Evolutionary conservation across 1,284 basidiomycete genomes (phyloP), one percentile per base, ranked within the genome.

Genomic region (Peniophora sp.): DNA sequence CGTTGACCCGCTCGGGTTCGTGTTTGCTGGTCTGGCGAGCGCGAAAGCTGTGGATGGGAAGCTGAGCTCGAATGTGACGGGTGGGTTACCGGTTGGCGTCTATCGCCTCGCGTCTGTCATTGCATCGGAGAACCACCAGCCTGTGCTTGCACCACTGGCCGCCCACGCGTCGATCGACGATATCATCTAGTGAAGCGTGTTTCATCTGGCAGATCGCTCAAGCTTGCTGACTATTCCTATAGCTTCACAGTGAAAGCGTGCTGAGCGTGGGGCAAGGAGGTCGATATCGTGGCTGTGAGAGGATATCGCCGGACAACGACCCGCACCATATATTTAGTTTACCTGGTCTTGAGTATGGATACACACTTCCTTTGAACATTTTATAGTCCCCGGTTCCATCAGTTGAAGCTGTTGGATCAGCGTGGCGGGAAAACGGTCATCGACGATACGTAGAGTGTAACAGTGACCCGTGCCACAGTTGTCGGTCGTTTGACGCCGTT

Each of bases 1-100:
- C n/a, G 64, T 68, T n/a, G 69, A 83, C 63, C 75, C 81, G 8
- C 68, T 59, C 39, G 60, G 58, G 36, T 81, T 81, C 60, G 72
- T 69, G 3, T 85, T 83, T 78, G 79, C 81, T 68, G 81, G 79
- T 43, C 55, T 81, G 38, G 76, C 81, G 59, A 67, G 61, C 22
- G 65, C 60, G 6, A 68, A 70, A 10, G 67, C 66, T 27, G 58
- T 59, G 32, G 69, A 72, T 52, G 81, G 80, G 24, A 58, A 76
- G 9, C 66, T 83, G 32, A 68, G 68, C 39, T 71, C 71, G 10
- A 65, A 65, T 20, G 76, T 85, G 23, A 63, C 66, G 2, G 66
- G 65, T 25, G 83, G 82, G 52, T 70, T 85, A 14, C 69, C 77
- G 23, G 71, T 69, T 24, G 82, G 82, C 23, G 57, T 62, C n/a